Evolutionary conservation across 495 filamentous ascomycete genomes (phyloP), one percentile per base, ranked within the genome.

Genomic region (Daldinia loculata): DNA sequence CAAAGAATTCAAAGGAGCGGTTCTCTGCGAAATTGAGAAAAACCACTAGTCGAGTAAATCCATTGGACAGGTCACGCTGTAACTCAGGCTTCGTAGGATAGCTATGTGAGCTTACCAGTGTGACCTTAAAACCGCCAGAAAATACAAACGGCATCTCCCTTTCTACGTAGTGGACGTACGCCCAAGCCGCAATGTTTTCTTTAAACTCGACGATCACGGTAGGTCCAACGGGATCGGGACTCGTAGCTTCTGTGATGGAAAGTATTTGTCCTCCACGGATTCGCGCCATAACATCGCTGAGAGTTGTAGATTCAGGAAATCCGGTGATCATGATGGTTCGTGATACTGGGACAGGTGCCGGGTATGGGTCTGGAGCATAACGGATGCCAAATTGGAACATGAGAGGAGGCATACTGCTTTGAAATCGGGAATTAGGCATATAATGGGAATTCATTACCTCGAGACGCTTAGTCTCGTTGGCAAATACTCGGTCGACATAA

Each of bases 271-370:
- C 69, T 12, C 69, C 58, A 2, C 53, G 34, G 12, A 72, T 32
- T 19, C 48, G 58, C 12, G 63, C n/a, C 59, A 66, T 67, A 15
- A 67, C 32, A 3, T 62, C 27, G 5, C 7, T 11, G 0, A 66
- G 26, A 2, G 38, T 8, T n/a, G 26, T 58, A 0, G 4, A 0
- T 0, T n/a, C 12, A 6, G 38, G 2, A 2, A 70, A 30, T 11
- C 68, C 68, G 3, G 39, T 57, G 24, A 70, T 70, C 6, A 59
- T 11, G 3, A 70, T 19, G 14, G 22, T 56, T n/a, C 68, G 68
- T 12, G 56, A 66, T 29, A 27, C 39, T 2, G 50, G 50, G 5
- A 15, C 24, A 4, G 55, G 22, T 24, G 32, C 12, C 11, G 55
- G 32, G 32, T 38, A 57, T 7, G 24, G 53, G 43, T 60, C 17